A percentile compares a stretch with the other conserved stretches of the same genome.
Evolutionary conservation across 2,329 filamentous ascomycete species (phyloP).

Genomic region (Calonectria honghensis): DNA sequence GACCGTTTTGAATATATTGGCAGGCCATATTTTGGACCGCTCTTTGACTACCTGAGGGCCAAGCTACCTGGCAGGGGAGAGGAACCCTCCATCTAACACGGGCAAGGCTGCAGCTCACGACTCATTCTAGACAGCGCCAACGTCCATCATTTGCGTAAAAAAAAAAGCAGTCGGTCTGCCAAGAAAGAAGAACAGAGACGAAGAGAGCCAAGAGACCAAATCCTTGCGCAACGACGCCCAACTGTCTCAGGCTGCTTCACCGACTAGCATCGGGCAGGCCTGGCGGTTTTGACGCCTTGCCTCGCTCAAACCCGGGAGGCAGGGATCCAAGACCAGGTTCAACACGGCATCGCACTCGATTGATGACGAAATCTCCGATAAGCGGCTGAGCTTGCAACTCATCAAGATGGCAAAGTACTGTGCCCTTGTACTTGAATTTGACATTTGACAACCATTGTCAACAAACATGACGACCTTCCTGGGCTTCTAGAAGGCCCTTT

Average conservation of each 20-base stretch:
- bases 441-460: slow-evolving; percentile 1
- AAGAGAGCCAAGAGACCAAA: not conserved
- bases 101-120: slow-evolving; percentile 14
- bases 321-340: slow-evolving; percentile 40
- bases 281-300: slow-evolving; percentile 12
- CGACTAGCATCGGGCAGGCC: slow-evolving; percentile 2
- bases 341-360: slow-evolving; percentile 41
- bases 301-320: slow-evolving; percentile 22
- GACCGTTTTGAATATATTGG: not conserved
- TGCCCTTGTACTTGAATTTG: slow-evolving; percentile 27
- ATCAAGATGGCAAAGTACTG: slow-evolving; percentile 40
- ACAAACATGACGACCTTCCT: not conserved
- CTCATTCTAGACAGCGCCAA: slow-evolving; percentile 3
- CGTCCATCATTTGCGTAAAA: not conserved
- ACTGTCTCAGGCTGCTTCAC: slow-evolving; percentile 18
- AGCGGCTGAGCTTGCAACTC: slow-evolving; percentile 47
- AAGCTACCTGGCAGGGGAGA: slow-evolving; percentile 2
- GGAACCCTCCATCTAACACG: not conserved
- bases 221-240: not conserved
- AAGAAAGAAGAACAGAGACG: not conserved
- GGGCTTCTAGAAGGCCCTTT: slow-evolving; percentile 18
- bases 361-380: slow-evolving; percentile 55
- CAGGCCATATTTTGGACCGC: not conserved
- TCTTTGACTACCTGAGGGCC: slow-evolving; percentile 18
- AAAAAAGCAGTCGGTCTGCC: not conserved